Evolutionary conservation across 1,284 basidiomycete genomes (phyloP).

Genomic region (Mycosarcoma maydis): DNA sequence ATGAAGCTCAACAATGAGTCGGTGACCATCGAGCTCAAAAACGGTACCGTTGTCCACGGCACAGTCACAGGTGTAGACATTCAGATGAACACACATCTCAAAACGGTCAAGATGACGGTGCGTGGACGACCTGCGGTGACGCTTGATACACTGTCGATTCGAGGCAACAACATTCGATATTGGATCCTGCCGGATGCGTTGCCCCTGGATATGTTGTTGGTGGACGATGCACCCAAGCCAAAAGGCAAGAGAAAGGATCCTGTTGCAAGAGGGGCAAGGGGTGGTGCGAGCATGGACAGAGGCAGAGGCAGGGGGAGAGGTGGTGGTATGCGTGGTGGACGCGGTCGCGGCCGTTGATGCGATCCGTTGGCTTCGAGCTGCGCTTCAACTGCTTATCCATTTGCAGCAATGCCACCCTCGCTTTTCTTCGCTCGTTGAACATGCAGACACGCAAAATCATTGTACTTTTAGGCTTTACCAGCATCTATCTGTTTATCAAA

Average conservation of each 20-base stretch:
- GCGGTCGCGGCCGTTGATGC: constrained; percentile 23
- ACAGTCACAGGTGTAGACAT: constrained; percentile 81
- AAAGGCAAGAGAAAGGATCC: constrained; percentile 71
- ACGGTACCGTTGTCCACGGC: constrained; percentile 92
- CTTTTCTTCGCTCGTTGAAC: too few species aligned
- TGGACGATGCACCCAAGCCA: constrained; percentile 97
- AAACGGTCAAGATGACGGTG: constrained; percentile 94
- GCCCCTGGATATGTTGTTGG: constrained; percentile 92
- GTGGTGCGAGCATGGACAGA: constrained; percentile 42
- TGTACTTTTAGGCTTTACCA: constrained; percentile 10
- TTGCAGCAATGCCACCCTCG: too few species aligned
- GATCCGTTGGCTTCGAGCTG: too few species aligned
- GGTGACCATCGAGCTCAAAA: constrained; percentile 97
- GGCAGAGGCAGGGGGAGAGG: constrained; percentile 57
- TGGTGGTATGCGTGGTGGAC: constrained; percentile 29
- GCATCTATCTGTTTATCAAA: too few species aligned
- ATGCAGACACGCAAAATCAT: constrained; percentile 2
- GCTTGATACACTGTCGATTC: constrained; percentile 68
- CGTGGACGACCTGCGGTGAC: constrained; percentile 82
- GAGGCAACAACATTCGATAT: constrained; percentile 74
- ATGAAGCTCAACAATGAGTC: constrained; percentile 99
- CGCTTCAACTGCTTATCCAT: too few species aligned
- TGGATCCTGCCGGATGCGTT: constrained; percentile 95
- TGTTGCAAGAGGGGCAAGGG: constrained; percentile 22
- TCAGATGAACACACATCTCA: constrained; percentile 92